Evolutionary conservation across 2,329 filamentous ascomycete species (phyloP), one percentile per base, ranked within the genome.

Genomic region (Cephalotrichum gorgonifer): DNA sequence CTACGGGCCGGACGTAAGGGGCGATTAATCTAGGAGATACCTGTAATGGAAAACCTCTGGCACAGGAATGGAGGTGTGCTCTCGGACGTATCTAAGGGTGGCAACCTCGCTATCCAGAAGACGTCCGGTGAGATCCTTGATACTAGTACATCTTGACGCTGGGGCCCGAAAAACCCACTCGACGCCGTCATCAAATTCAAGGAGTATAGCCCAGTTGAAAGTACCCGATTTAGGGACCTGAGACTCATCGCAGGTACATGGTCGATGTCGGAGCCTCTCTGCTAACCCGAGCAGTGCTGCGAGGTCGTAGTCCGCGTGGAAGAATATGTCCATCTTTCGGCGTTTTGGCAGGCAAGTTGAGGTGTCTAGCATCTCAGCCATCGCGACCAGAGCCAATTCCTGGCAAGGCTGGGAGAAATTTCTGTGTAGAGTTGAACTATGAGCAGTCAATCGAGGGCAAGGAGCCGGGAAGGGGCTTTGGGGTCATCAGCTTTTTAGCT

Each of bases 131-230:
- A 56, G 54, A 44, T 55, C 52, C 27, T 52, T 25, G 14, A 53
- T 46, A 43, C 52, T 50, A 41, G 55, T 54, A 23, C 49, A 46
- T 35, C 44, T 47, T n/a, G 51, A 31, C 14, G 50, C 49, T 27
- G 60, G 61, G 17, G 61, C 58, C 47, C 62, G 54, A 27, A 63
- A 59, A 1, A 60, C 53, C 60, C 60, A 63, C 52, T 55, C 54
- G 33, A 60, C 53, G 35, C 57, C 53, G 49, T 64, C 61, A 44
- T 58, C 52, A 49, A 64, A 64, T 23, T 48, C 17, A 22, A 63
- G 51, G 43, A 59, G 58, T 31, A 61, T 55, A 26, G 53, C 60
- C 58, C 56, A 62, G 53, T 60, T 60, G 22, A 62, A 59, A 48
- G 55, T 57, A 27, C 61, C 60, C 31, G 47, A 51, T 35, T 53